These are phyloP conservation scores for Amylocarpus encephaloides DNA, from an alignment of 2,329 filamentous ascomycete species.

Conservation along the genomic window DNA sequence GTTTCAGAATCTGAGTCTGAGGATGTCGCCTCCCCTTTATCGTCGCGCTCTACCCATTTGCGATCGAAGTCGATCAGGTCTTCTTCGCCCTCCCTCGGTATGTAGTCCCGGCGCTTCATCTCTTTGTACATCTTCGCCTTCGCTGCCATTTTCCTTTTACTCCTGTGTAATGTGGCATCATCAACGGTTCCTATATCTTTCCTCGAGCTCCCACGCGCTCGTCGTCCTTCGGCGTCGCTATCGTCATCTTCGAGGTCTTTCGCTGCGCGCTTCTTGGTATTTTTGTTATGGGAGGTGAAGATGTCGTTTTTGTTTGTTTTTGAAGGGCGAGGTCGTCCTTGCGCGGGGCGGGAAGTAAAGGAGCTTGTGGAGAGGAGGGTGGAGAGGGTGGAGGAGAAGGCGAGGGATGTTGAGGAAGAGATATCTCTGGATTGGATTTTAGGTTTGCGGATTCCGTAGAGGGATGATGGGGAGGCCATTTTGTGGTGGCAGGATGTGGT, in stretches of 20 bases:
- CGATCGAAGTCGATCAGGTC: conserved; percentile 87
- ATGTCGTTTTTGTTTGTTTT: conserved; percentile 57
- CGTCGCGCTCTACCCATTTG: conserved; percentile 77
- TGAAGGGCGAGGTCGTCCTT: conserved; percentile 46
- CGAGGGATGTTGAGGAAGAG: conserved; percentile 64
- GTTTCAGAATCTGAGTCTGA: conserved; percentile 55
- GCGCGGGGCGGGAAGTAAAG: conserved; percentile 34
- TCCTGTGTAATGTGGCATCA: conserved; percentile 49
- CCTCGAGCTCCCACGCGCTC: conserved; percentile 43
- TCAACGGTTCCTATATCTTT: conserved; percentile 59
- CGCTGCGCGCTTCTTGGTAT: conserved; percentile 54
- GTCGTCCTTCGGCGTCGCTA: conserved; percentile 41
- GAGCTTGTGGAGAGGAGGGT: conserved; percentile 62
- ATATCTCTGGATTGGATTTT: conserved; percentile 65
- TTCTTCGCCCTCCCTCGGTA: conserved; percentile 52
- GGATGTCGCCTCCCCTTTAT: conserved; percentile 27
- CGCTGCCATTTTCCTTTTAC: conserved; percentile 77
- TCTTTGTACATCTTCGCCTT: conserved; percentile 84
- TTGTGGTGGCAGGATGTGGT: neutral
- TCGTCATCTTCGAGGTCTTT: conserved; percentile 48
- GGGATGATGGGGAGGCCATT: conserved; percentile 36
- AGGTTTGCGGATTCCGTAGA: conserved; percentile 70
- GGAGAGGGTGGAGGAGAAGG: conserved; percentile 84
- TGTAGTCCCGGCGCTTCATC: conserved; percentile 83
- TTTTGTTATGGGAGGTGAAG: conserved; percentile 60